Percentiles rank a stretch among this genome's conserved stretches.
Conservation (phyloP, 352 stramenopile species). For the Pythium rhizo-oryzae region DNA sequence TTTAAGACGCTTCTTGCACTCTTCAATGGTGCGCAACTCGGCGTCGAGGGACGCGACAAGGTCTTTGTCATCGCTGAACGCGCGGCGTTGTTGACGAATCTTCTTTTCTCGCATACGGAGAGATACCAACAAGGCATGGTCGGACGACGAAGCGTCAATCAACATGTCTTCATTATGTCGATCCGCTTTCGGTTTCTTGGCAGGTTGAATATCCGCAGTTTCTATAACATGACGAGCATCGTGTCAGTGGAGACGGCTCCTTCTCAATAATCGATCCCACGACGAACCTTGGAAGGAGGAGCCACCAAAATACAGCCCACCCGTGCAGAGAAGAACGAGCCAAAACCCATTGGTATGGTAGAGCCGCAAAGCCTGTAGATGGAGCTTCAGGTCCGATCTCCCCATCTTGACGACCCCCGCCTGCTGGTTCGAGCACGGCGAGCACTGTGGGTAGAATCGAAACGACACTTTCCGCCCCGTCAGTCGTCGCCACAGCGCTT, state of each 20-base stretch:
- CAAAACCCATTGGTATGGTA: slow-evolving; percentile 80
- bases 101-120: slow-evolving; percentile 61
- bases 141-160: slow-evolving; percentile 33
- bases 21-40: slow-evolving; percentile 51
- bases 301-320: slow-evolving; percentile 69
- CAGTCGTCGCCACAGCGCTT: slow-evolving; percentile 41
- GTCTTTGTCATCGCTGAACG: slow-evolving; percentile 19
- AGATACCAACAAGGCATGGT: slow-evolving; percentile 52
- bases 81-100: slow-evolving; percentile 39
- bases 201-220: slow-evolving; percentile 46
- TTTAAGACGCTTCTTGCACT: slow-evolving; percentile 67
- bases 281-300: slow-evolving; percentile 56
- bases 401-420: slow-evolving; percentile 61
- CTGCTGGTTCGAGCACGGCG: slow-evolving; percentile 82
- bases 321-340: slow-evolving; percentile 81
- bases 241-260: not conserved
- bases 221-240: slow-evolving; percentile 36
- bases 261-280: not conserved
- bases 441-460: slow-evolving; percentile 86
- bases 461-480: slow-evolving; percentile 56
- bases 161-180: not conserved
- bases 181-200: not conserved
- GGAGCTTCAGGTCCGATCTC: slow-evolving; percentile 66
- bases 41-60: slow-evolving; percentile 45
- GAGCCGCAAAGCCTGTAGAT: slow-evolving; percentile 59